These are phyloP conservation scores for Paramecium sonneborni DNA, from an alignment of 73 alveolate species.

Conservation along the genomic window DNA sequence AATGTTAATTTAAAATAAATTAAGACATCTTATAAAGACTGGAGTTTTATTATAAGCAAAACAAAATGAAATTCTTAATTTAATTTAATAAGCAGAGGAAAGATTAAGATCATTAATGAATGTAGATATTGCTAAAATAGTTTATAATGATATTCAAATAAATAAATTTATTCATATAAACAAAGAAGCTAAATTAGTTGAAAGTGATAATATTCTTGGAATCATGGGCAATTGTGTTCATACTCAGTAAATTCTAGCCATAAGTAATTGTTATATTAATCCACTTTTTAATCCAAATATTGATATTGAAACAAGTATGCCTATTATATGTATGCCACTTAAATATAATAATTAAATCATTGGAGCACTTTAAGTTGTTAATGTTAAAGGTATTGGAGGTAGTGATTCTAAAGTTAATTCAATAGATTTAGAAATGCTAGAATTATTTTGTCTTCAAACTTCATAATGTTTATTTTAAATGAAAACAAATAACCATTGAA, in stretches of 20 bases:
- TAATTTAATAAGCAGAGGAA: conserved; percentile 44
- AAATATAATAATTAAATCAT: neutral
- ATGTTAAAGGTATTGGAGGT: conserved; percentile 70
- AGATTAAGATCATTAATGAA: conserved; percentile 58
- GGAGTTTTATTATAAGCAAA: neutral
- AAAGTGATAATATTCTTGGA: conserved; percentile 41
- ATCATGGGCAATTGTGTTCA: conserved; percentile 63
- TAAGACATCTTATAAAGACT: conserved; percentile 19
- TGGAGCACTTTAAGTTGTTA: conserved; percentile 68
- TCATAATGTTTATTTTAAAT: conserved; percentile 5
- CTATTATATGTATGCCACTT: conserved; percentile 71
- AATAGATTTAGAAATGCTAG: conserved; percentile 73
- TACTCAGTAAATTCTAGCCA: conserved; percentile 25
- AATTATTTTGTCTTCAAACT: conserved; percentile 61
- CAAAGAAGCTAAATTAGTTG: conserved; percentile 23
- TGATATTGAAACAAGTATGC: conserved; percentile 78
- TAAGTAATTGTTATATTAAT: conserved; percentile 69
- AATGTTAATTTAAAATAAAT: conserved; percentile 44
- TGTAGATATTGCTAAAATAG: conserved; percentile 61
- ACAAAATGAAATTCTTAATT: neutral
- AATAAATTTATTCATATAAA: conserved; percentile 63
- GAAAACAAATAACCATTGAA: neutral
- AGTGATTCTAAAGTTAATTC: conserved; percentile 66
- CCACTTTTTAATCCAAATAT: conserved; percentile 68
- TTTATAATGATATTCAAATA: conserved; percentile 42